A percentile compares a stretch with the other conserved stretches of the same genome.
Conservation (phyloP, 306 rosid species). For the Rubus parviflorus region DNA sequence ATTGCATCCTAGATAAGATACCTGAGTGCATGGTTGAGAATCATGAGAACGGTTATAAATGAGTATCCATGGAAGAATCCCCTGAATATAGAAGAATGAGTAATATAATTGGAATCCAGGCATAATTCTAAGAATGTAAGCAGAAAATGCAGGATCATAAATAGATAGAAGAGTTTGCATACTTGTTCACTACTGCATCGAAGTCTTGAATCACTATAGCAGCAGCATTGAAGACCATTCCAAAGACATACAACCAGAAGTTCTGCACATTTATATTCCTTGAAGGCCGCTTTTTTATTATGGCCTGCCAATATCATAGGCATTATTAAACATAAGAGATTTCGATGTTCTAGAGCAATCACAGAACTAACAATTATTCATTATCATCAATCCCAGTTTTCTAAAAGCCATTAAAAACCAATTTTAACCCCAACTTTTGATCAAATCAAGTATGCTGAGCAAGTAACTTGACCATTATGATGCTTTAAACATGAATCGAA, state of each 20-base stretch:
- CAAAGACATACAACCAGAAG: constrained; percentile 92
- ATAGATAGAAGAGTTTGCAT: constrained; percentile 32
- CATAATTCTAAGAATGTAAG: not conserved
- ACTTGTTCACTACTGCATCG: constrained; percentile 87
- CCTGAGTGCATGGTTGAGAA: constrained; percentile 96
- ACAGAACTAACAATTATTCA: constrained; percentile 14
- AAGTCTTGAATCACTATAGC: constrained; percentile 95
- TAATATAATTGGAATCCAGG: constrained; percentile 3
- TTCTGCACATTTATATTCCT: constrained; percentile 93
- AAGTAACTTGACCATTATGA: constrained; percentile 22
- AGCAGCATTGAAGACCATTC: constrained; percentile 86
- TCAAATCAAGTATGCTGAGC: constrained; percentile 17
- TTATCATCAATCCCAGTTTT: not conserved
- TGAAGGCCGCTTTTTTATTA: constrained; percentile 91
- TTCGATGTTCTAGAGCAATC: constrained; percentile 7
- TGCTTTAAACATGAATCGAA: not conserved
- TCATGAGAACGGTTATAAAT: constrained; percentile 81
- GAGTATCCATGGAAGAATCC: constrained; percentile 95
- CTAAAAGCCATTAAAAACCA: not conserved
- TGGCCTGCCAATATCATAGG: constrained; percentile 62
- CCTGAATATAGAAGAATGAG: constrained; percentile 49
- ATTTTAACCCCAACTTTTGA: not conserved
- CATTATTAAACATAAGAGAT: not conserved
- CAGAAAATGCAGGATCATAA: constrained; percentile 21
- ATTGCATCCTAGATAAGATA: constrained; percentile 23